These are phyloP conservation scores for Symbiodinium natans DNA, from an alignment of 73 alveolate species.

Conservation along the genomic window DNA sequence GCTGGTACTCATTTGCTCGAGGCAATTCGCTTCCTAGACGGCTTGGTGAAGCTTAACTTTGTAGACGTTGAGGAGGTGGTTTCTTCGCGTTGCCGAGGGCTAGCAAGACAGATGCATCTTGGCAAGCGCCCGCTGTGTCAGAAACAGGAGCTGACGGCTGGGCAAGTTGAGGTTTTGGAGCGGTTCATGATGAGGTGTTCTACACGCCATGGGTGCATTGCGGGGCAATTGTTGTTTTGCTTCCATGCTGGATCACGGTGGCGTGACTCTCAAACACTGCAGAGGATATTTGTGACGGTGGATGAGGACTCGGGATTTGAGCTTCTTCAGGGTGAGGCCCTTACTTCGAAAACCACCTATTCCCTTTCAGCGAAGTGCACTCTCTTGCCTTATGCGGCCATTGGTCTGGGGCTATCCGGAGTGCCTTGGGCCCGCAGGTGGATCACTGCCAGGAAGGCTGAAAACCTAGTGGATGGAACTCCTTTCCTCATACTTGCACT, in stretches of 20 bases:
- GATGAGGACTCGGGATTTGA: neutral
- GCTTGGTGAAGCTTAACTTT: neutral
- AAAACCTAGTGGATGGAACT: no score
- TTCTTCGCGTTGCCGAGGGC: neutral
- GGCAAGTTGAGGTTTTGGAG: neutral
- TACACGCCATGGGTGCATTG: neutral
- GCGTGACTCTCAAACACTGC: neutral
- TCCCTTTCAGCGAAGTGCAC: neutral
- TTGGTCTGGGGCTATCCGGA: neutral
- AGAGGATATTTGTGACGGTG: neutral
- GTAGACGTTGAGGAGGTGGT: neutral
- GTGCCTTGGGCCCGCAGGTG: no score
- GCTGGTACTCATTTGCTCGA: neutral
- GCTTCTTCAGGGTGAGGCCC: neutral
- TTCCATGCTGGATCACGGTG: neutral
- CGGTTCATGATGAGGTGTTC: neutral
- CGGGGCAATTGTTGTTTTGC: neutral
- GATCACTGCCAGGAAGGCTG: no score
- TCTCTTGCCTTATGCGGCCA: neutral
- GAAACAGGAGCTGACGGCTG: neutral
- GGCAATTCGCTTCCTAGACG: neutral
- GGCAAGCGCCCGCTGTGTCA: neutral
- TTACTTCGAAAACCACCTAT: neutral
- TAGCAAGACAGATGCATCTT: neutral
- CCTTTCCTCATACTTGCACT: no score